A percentile compares a stretch with the other conserved stretches of the same genome.
Conservation (phyloP, 1,284 basidiomycete species). For the Ustilago curta region DNA sequence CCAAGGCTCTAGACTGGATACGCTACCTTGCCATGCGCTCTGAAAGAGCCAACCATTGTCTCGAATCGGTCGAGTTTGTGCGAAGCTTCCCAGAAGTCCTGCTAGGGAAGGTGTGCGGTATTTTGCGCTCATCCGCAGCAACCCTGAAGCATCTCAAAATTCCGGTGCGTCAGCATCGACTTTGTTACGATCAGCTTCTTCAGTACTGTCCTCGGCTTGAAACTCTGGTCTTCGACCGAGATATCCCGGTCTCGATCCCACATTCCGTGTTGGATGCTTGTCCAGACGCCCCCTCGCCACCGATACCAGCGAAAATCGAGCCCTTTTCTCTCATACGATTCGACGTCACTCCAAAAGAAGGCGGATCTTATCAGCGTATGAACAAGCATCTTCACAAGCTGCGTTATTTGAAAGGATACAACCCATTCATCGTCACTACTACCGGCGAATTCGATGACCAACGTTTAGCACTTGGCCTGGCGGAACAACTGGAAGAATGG, state of each 20-base stretch:
- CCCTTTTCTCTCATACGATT: not conserved
- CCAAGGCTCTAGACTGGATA: conserved; percentile 8
- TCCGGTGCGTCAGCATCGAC: not conserved
- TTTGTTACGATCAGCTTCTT: conserved; percentile 16
- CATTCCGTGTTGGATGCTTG: not conserved
- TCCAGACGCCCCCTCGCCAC: not conserved
- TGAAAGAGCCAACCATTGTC: conserved; percentile 9
- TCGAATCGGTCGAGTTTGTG: conserved; percentile 12
- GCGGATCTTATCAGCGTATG: not conserved
- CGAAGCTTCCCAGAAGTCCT: not conserved
- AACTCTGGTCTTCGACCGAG: not conserved
- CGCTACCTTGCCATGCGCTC: conserved; percentile 10
- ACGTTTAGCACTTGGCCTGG: not conserved
- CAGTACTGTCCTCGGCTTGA: conserved; percentile 18
- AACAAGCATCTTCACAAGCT: not conserved
- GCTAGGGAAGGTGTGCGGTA: conserved; percentile 3
- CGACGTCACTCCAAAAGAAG: too few species aligned
- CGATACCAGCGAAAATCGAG: not conserved
- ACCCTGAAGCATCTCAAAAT: conserved; percentile 21
- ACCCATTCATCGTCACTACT: not conserved
- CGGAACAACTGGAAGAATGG: conserved; percentile 6
- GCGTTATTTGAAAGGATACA: not conserved
- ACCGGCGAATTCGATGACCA: not conserved
- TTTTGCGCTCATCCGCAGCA: conserved; percentile 10
- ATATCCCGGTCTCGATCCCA: not conserved